These are phyloP conservation scores for Heterococcus sp. DNA, from an alignment of 108 stramenopile genomes.

Conservation along the genomic window DNA sequence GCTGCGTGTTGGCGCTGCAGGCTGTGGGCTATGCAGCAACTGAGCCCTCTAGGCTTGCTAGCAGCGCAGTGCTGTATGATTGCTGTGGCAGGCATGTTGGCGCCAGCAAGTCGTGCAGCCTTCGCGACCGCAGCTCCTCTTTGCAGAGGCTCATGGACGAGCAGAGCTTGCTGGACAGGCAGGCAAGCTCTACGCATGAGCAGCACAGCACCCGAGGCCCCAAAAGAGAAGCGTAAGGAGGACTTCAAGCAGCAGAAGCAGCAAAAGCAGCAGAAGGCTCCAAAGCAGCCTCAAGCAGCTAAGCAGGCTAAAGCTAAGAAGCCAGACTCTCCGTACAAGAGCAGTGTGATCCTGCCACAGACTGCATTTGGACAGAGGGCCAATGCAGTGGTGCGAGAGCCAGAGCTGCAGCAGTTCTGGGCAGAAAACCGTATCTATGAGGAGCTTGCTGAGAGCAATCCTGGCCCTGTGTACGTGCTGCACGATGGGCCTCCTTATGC, in stretches of 20 bases:
- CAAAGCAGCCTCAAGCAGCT: not conserved
- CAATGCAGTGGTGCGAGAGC: slow-evolving; percentile 83
- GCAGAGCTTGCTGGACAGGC: too few relatives aligned
- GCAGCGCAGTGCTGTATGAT: too few relatives aligned
- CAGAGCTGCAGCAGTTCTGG: slow-evolving; percentile 84
- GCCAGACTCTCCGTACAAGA: slow-evolving; percentile 74
- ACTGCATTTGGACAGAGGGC: slow-evolving; percentile 86
- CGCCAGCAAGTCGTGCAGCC: too few relatives aligned
- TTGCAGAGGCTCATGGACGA: too few relatives aligned
- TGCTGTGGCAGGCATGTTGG: too few relatives aligned
- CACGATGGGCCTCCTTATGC: slow-evolving; percentile 99
- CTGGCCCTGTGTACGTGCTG: slow-evolving; percentile 71
- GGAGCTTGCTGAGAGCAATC: slow-evolving; percentile 62
- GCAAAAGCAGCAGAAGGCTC: not conserved
- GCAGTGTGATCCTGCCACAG: slow-evolving; percentile 83
- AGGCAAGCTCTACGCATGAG: too few relatives aligned
- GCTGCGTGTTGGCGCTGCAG: too few relatives aligned
- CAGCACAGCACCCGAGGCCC: not conserved
- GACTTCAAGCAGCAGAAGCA: not conserved
- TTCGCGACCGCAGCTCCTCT: too few relatives aligned
- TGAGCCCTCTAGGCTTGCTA: too few relatives aligned
- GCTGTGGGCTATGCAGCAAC: too few relatives aligned
- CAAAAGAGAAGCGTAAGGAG: too few relatives aligned
- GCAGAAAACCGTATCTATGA: slow-evolving; percentile 77
- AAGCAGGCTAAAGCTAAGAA: slow-evolving; percentile 61